Conservation (phyloP, 2,329 filamentous ascomycete species). For the Hypoxylon sp. region DNA sequence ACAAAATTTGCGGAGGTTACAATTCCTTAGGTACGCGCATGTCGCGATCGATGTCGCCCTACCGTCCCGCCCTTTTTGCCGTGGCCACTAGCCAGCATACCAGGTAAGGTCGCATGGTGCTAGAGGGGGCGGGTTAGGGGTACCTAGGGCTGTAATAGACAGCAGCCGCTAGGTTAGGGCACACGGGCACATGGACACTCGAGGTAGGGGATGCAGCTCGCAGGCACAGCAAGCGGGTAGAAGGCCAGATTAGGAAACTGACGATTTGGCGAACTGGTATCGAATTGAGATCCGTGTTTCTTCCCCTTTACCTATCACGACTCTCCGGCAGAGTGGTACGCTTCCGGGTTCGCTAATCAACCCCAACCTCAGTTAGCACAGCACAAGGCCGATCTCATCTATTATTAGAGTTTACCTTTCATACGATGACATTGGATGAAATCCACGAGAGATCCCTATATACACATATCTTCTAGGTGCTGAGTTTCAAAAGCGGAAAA, state of each 20-base stretch:
- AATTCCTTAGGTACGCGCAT: background rate
- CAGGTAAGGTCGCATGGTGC: conserved; percentile 19
- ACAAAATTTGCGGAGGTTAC: conserved; percentile 17
- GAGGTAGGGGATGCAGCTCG: background rate
- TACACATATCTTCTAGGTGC: background rate
- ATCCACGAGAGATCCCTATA: background rate
- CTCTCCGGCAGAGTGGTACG: background rate
- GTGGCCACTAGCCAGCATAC: background rate
- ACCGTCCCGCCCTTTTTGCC: conserved; percentile 7
- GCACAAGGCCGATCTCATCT: background rate
- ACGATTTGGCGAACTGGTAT: conserved; percentile 9
- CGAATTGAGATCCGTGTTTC: background rate
- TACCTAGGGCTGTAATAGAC: too few species aligned
- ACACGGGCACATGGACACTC: background rate
- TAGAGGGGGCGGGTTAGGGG: background rate
- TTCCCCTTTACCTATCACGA: background rate
- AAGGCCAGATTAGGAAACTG: background rate
- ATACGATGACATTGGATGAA: background rate
- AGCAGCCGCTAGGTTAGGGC: too few species aligned
- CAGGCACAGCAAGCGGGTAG: background rate
- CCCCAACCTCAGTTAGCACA: background rate
- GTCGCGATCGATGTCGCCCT: conserved; percentile 34
- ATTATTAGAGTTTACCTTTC: background rate
- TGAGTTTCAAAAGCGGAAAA: background rate
- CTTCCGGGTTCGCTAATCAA: background rate